Percentiles rank a stretch among this genome's conserved stretches.
These are phyloP conservation scores for Aspergillus japonicus DNA, from an alignment of 2,329 filamentous ascomycete species.

Conservation along the genomic window DNA sequence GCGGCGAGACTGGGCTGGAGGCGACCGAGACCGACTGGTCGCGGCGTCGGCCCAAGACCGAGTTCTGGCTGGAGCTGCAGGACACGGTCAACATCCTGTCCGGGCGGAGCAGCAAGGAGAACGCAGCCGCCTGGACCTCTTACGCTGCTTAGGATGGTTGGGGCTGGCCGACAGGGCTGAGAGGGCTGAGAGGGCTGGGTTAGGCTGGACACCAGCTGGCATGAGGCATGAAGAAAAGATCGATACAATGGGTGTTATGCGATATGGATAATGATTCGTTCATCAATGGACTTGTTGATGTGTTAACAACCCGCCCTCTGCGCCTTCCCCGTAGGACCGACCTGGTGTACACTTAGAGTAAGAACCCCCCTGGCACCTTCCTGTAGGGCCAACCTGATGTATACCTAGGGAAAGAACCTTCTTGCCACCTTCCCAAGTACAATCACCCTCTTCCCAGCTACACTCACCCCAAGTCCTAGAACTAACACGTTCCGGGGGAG, in stretches of 20 bases:
- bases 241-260: background rate
- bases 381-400: no score
- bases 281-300: background rate
- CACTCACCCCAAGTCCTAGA: no score
- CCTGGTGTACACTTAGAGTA: no score
- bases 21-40: slow-evolving; percentile 88
- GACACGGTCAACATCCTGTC: slow-evolving; percentile 80
- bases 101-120: slow-evolving; percentile 57
- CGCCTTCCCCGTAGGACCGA: no score
- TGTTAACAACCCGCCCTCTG: no score
- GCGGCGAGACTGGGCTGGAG: slow-evolving; percentile 64
- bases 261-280: background rate
- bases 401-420: no score
- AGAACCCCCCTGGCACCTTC: no score
- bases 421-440: no score
- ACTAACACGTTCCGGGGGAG: no score
- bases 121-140: slow-evolving; percentile 26
- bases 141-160: slow-evolving; percentile 21
- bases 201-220: background rate
- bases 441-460: no score
- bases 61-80: slow-evolving; percentile 82
- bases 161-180: no score
- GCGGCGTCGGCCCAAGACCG: slow-evolving; percentile 76
- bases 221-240: background rate
- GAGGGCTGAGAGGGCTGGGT: no score